phyloP scores from a whole-genome alignment of 2,329 filamentous ascomycete genomes.

The Ascochyta koolunga region DNA sequence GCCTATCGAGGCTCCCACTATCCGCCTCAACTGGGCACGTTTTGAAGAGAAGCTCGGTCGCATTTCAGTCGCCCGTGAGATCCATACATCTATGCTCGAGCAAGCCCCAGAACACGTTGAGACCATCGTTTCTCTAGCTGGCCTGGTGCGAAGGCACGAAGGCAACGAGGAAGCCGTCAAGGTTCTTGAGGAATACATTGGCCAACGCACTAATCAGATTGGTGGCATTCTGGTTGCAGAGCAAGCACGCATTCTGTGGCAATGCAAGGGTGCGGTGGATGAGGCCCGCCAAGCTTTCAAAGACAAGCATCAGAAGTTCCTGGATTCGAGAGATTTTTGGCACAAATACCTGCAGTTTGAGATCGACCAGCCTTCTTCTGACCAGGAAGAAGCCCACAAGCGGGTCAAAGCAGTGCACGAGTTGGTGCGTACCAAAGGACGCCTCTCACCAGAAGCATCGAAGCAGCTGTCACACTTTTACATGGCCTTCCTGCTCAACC shows the following conservation, averaged over 20 bases:
- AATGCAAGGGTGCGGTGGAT: conserved; percentile 77
- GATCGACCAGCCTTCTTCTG: conserved; percentile 75
- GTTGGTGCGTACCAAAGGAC: conserved; percentile 74
- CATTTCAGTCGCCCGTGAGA: conserved; percentile 78
- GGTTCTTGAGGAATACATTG: conserved; percentile 80
- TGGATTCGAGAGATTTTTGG: conserved; percentile 90
- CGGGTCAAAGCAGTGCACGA: conserved; percentile 83
- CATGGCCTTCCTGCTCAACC: conserved; percentile 81
- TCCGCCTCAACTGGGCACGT: conserved; percentile 89
- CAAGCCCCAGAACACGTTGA: conserved; percentile 82
- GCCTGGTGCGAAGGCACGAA: conserved; percentile 80
- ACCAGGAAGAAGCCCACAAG: conserved; percentile 67
- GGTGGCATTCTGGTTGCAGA: conserved; percentile 88
- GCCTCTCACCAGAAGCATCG: conserved; percentile 69
- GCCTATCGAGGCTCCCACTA: conserved; percentile 80
- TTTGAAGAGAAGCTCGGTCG: conserved; percentile 88
- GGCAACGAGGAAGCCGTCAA: conserved; percentile 85
- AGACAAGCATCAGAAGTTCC: conserved; percentile 82
- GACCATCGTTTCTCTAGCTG: conserved; percentile 85
- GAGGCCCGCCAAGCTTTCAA: conserved; percentile 84
- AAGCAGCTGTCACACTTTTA: conserved; percentile 80
- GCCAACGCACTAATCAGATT: conserved; percentile 73
- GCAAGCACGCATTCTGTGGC: conserved; percentile 87
- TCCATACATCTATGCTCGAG: conserved; percentile 80
- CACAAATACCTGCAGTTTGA: conserved; percentile 87